Base-by-base conservation (phyloP, 805 yeast genomes). In the Candida bentonensis region DNA sequence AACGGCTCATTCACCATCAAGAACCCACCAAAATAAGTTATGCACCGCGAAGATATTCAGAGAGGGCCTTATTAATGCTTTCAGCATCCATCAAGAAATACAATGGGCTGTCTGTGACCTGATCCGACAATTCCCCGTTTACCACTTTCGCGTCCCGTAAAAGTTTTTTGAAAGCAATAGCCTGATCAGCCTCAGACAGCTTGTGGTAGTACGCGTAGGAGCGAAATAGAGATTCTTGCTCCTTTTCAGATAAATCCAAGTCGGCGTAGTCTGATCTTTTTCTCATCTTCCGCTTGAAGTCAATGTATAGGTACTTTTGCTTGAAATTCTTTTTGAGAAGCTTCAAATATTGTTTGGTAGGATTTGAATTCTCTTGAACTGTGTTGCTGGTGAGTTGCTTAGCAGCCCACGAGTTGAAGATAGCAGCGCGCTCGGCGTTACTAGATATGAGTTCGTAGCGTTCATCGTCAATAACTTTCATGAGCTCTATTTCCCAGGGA, bases 351-450 rank as follows among this genome's bases (percentile, higher is more conserved):
- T 50, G 4, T 2, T 34, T 23, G 33, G 42, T 25, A 21, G 3
- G 39, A 23, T 20, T 13, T 13, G 42, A 46, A 40, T 45, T 33
- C 36, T 26, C 45, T 22, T 21, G 36, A 39, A 21, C 40, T 42
- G 47, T 21, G 40, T 49, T 22, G 41, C 44, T 27, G 23, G 40
- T 36, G 21, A 47, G 47, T 26, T 54, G 47, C 15, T 44, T 48
- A 22, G 46, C 43, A 2, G 61, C 54, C 82, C 82, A 76, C 22
- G 59, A 53, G 39, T 71, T 69, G 52, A 69, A 77, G 1, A 67
- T 50, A 1, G 54, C 60, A 42, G 59, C 61, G 27, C 78, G 57
- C 5, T 53, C 52, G 17, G 54, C 48, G 34, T 66, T 63, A 22
- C 61, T 53, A 4, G 60, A 59, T 17, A 73, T 46, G 1, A 47